Base-by-base conservation (phyloP, 768 basidiomycete species). In the Polyporus arcularius region DNA sequence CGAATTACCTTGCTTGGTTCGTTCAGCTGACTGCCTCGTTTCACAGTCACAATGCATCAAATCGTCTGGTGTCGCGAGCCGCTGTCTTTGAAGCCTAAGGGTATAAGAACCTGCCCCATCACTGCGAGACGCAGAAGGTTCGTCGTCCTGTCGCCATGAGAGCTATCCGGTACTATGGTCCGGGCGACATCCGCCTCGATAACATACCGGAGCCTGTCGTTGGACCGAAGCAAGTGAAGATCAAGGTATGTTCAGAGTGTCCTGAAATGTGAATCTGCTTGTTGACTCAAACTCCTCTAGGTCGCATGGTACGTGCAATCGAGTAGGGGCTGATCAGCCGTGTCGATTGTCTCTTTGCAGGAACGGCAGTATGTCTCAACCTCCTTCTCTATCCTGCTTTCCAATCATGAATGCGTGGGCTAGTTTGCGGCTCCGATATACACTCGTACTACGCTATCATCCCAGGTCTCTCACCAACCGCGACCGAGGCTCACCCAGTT, bases 381-480 rank as follows among this genome's bases (percentile, higher is more conserved):
- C 35, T 3, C 11, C 11, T 35, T 35, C 35, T 6, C 6, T 35
- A 35, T 35, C 7, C 11, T 35, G 7, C 1, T 11, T 35, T 35
- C 1, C 6, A 35, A 1, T 6, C 35, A 6, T 35, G 7, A 11
- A 35, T 11, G 35, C 7, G 35, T 35, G 4, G 4, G 32, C 4
- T 55, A 73, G 79, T 81, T 47, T 82, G 80, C 58, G 80, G 80
- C 12, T 77, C 75, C 42, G 82, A 83, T 60, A 67, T 83, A 5
- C 80, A 83, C 60, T 77, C 79, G 15, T 81, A 76, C 54, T 62
- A 74, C 18, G 65, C 65, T 1, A 58, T 60, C 31, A 57, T 73
- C 26, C 61, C 73, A 50, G 67, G 67, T 47, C 43, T 31, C 18
- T 70, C 70, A 49, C 71, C 78, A 16, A 73, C 72, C 15, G 53